Evolutionary conservation across 2,329 filamentous ascomycete genomes (phyloP).

Genomic region (Talaromyces albobiverticillius): DNA sequence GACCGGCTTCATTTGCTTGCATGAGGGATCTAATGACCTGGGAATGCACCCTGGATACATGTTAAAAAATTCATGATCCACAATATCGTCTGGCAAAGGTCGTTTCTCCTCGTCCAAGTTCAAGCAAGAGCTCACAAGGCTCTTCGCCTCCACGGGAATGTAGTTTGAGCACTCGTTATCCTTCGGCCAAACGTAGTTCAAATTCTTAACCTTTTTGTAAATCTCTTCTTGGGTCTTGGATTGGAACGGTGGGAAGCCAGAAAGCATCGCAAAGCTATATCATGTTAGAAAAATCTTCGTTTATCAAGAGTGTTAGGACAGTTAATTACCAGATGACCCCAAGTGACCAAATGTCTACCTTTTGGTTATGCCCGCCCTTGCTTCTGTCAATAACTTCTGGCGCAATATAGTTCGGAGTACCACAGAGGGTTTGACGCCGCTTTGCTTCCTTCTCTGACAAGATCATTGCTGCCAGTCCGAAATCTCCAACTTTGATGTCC

Average conservation of each 20-base stretch:
- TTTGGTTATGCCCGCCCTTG: conserved; percentile 92
- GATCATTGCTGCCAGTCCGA: conserved; percentile 87
- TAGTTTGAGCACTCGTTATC: conserved; percentile 42
- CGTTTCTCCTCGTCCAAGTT: conserved; percentile 48
- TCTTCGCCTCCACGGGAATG: conserved; percentile 49
- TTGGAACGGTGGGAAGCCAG: conserved; percentile 94
- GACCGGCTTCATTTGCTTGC: conserved; percentile 36
- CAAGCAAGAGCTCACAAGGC: conserved; percentile 46
- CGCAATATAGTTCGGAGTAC: conserved; percentile 97
- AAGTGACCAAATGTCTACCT: conserved; percentile 97
- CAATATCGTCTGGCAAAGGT: conserved; percentile 49
- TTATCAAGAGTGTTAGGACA: not conserved
- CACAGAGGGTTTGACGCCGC: conserved; percentile 88
- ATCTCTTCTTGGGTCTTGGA: conserved; percentile 60
- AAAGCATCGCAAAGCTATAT: conserved; percentile 84
- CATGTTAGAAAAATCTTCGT: conserved; percentile 11
- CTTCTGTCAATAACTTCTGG: conserved; percentile 94
- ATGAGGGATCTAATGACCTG: conserved; percentile 38
- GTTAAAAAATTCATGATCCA: conserved; percentile 50
- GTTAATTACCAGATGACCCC: conserved; percentile 83
- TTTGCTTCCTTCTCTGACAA: conserved; percentile 86
- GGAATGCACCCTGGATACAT: conserved; percentile 50
- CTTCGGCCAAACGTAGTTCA: conserved; percentile 51
- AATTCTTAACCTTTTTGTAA: conserved; percentile 47
- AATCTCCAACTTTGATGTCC: conserved; percentile 98